These are phyloP conservation scores for Tephrocybe sp. DNA, from an alignment of 768 basidiomycete species.

Conservation along the genomic window DNA sequence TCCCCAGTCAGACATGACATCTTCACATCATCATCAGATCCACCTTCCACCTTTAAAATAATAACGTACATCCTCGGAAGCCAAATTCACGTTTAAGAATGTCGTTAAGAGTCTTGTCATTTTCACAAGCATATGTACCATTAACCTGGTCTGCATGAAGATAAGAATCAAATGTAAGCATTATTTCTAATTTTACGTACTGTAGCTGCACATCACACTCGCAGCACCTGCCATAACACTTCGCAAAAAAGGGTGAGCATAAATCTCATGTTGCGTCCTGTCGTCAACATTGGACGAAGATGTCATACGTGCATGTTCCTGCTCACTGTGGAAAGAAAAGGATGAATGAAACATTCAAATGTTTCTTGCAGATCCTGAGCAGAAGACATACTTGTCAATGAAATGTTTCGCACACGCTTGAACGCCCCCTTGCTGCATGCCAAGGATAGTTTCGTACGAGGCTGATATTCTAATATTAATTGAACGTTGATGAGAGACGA, in stretches of 20 bases:
- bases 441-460: conserved; percentile 79
- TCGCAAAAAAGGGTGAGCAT: conserved; percentile 66
- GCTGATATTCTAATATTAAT: conserved; percentile 12
- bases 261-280: conserved; percentile 75
- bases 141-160: conserved; percentile 57
- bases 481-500: no score
- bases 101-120: conserved; percentile 66
- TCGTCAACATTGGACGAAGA: conserved; percentile 75
- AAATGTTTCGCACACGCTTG: conserved; percentile 88
- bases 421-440: conserved; percentile 76
- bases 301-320: conserved; percentile 58
- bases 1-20: conserved; percentile 73
- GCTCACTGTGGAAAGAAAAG: conserved; percentile 46
- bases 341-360: no score
- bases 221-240: conserved; percentile 75
- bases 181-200: conserved; percentile 32
- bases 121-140: conserved; percentile 74
- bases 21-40: conserved; percentile 24
- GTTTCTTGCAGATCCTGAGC: no score
- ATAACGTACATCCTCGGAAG: conserved; percentile 68
- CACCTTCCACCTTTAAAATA: background rate
- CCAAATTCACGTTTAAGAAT: conserved; percentile 73
- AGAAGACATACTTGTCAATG: conserved; percentile 61
- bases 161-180: background rate
- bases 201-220: conserved; percentile 77